Base-by-base conservation (phyloP, 345 rosid genomes). In the Lepidium aucheri region DNA sequence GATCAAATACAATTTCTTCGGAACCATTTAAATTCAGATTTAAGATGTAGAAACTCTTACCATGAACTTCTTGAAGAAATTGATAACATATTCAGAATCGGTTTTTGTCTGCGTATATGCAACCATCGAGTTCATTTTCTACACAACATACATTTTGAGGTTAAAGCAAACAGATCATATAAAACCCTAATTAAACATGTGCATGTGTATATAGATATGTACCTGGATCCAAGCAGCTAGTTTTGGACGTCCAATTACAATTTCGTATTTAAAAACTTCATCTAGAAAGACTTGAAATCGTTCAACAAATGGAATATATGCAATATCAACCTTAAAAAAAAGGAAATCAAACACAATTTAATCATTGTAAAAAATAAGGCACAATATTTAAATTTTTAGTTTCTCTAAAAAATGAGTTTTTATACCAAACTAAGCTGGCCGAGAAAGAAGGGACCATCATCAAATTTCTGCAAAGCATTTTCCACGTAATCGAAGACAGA, bases 221-320 rank as follows among this genome's bases (percentile, higher is more conserved):
- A 89, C 99, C 99, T 86, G 77, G 63, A 94, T 78, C 99, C 94
- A 94, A 46, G 86, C 42, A 46, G 85, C 82, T 53, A 94, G 78
- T 54, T 79, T 85, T 63, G 96, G 91, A 73, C 96, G 87, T 73
- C 90, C 91, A 11, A 16, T 78, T 22, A 84, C 77, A 16, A 86
- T 74, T 64, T 90, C 92, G 51, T 77, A 75, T 60, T 82, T 77
- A 36, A 83, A 80, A 35, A 76, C 91, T 26, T 94, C 86, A 13
- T 26, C 67, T 9, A 90, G 76, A 74, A 80, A 79, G 28, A 81
- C 74, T 9, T 68, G 77, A 24, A 65, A 82, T 65, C 97, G 80
- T 75, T 88, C 89, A 2, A 88, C 63, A 30, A 90, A 90, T 22
- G 99, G 80, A 52, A 81, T 79, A 71, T 85, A 88, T 52, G 86